Percentiles rank a stretch among this genome's conserved stretches.
phyloP scores from a whole-genome alignment of 1,139 yeast genomes.

The Wickerhamomyces sp. region DNA sequence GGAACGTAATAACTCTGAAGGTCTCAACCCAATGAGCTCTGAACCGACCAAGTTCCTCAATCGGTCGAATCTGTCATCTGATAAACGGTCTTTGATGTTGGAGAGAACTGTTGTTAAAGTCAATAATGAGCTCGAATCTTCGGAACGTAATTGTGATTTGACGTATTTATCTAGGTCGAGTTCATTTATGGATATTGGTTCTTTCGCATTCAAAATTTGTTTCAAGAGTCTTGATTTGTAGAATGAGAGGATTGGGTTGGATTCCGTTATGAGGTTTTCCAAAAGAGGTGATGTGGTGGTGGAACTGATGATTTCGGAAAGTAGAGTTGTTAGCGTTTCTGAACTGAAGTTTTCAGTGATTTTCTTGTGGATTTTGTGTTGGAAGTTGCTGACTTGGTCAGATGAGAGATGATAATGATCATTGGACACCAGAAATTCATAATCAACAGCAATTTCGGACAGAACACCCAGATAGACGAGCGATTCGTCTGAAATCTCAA shows the following conservation, averaged over 20 bases:
- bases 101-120: slow-evolving; percentile 35
- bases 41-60: slow-evolving; percentile 61
- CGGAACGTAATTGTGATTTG: slow-evolving; percentile 24
- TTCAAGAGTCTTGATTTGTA: slow-evolving; percentile 26
- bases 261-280: slow-evolving; percentile 1
- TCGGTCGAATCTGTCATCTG: slow-evolving; percentile 38
- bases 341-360: background rate
- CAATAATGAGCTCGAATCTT: slow-evolving; percentile 26
- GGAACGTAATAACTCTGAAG: slow-evolving; percentile 33
- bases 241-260: slow-evolving; percentile 12
- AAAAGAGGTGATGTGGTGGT: slow-evolving; percentile 2
- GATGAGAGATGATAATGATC: background rate
- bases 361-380: background rate
- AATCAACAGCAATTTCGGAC: slow-evolving; percentile 33
- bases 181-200: slow-evolving; percentile 18
- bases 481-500: slow-evolving; percentile 13
- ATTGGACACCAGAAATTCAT: slow-evolving; percentile 22
- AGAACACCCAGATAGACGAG: slow-evolving; percentile 26
- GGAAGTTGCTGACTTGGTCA: background rate
- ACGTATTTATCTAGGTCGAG: slow-evolving; percentile 30
- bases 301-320: slow-evolving; percentile 6
- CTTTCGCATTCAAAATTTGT: slow-evolving; percentile 23
- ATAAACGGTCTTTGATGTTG: slow-evolving; percentile 33
- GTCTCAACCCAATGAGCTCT: slow-evolving; percentile 52
- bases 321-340: slow-evolving; percentile 6